phyloP scores from a whole-genome alignment of 73 alveolate genomes.

The Tetrahymena thermophila region DNA sequence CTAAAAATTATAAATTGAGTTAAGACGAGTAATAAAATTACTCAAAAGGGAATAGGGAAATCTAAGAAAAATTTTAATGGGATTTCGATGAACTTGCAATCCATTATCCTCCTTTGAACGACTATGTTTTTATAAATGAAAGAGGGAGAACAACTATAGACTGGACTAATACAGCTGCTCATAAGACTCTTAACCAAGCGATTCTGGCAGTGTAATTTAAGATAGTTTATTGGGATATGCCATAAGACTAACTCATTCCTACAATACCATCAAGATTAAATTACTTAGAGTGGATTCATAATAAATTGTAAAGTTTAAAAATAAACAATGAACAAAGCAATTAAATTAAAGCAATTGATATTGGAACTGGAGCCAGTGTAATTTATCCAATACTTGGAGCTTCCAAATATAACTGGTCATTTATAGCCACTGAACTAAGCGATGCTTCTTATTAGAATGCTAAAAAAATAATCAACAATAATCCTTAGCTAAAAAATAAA shows the following conservation, averaged over 20 bases:
- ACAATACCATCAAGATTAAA: constrained; percentile 51
- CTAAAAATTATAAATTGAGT: not conserved
- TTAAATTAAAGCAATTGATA: constrained; percentile 28
- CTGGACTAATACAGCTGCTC: constrained; percentile 45
- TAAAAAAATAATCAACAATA: constrained; percentile 18
- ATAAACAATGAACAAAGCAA: not conserved
- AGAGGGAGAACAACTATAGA: constrained; percentile 38
- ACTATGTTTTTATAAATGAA: constrained; percentile 1
- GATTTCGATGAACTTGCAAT: constrained; percentile 28
- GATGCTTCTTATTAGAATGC: constrained; percentile 36
- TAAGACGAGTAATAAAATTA: not conserved
- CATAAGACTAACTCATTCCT: constrained; percentile 49
- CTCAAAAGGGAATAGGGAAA: not conserved
- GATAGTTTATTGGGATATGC: constrained; percentile 46
- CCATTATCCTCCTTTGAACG: constrained; percentile 43
- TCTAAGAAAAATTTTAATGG: constrained; percentile 14
- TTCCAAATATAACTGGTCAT: constrained; percentile 46
- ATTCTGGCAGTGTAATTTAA: constrained; percentile 43
- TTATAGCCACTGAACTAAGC: constrained; percentile 48
- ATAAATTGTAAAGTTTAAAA: not conserved
- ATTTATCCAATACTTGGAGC: constrained; percentile 51
- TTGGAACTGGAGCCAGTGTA: constrained; percentile 58
- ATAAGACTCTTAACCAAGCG: constrained; percentile 31
- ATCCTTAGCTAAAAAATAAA: constrained; percentile 30
- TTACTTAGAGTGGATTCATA: constrained; percentile 37